These are phyloP conservation scores for Lichtheimia ramosa DNA, from an alignment of 371 early-diverging fungal genomes.

Conservation along the genomic window DNA sequence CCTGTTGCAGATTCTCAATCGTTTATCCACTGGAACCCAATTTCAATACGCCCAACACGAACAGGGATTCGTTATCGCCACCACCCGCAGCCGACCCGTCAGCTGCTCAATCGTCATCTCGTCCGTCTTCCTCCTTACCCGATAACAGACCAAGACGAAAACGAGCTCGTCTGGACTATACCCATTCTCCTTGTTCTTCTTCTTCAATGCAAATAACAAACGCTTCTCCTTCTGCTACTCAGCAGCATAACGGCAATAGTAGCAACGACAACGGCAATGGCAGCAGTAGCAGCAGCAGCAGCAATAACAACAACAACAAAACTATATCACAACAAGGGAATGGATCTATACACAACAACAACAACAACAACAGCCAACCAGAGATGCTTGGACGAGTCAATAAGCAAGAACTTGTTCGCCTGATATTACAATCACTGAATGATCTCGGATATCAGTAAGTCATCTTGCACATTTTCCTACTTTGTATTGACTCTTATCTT, in stretches of 20 bases:
- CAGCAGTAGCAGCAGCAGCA: no score
- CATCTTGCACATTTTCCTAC: background rate
- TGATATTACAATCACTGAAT: constrained; percentile 83
- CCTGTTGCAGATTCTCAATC: background rate
- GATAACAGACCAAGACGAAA: constrained; percentile 6
- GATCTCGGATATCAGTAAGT: constrained; percentile 80
- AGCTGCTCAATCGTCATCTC: constrained; percentile 9
- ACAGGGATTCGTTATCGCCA: constrained; percentile 12
- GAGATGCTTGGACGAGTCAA: constrained; percentile 17
- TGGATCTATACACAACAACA: constrained; percentile 3
- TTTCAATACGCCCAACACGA: constrained; percentile 11
- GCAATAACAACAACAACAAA: background rate
- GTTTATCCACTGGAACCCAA: background rate
- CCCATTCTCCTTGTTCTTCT: background rate
- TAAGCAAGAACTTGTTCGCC: constrained; percentile 78
- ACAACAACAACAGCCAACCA: background rate
- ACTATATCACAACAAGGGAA: constrained; percentile 4
- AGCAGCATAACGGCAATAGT: background rate
- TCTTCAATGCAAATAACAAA: constrained; percentile 8
- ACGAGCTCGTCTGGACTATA: constrained; percentile 5
- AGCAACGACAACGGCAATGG: background rate
- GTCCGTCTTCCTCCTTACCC: constrained; percentile 5
- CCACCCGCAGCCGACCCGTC: constrained; percentile 8
- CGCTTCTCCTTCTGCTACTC: background rate
- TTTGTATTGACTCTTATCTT: constrained; percentile 5